Conservation (phyloP, 2,329 filamentous ascomycete genomes). For the Pestalotiopsis sp. region DNA sequence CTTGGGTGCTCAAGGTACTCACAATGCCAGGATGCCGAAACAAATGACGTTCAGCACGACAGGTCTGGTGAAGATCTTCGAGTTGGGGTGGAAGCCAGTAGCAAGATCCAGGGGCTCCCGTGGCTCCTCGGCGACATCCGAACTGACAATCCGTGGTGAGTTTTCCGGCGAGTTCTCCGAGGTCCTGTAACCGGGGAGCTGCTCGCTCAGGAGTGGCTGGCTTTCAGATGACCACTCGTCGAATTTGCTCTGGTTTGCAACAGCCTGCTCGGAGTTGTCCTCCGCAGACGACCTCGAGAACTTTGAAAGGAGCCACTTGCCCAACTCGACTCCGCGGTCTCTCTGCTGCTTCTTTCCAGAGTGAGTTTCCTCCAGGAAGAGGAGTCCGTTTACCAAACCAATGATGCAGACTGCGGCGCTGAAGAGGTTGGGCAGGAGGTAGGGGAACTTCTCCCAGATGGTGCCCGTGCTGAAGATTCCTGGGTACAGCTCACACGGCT, state of each 20-base stretch:
- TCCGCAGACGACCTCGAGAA: slow-evolving; percentile 38
- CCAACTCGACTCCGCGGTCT: slow-evolving; percentile 77
- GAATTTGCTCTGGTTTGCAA: background rate
- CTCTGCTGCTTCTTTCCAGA: slow-evolving; percentile 74
- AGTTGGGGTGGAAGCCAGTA: slow-evolving; percentile 25
- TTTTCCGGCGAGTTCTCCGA: slow-evolving; percentile 55
- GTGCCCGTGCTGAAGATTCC: slow-evolving; percentile 70
- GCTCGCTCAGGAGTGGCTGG: slow-evolving; percentile 63
- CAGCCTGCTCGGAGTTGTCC: slow-evolving; percentile 36
- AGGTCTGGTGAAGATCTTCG: slow-evolving; percentile 77
- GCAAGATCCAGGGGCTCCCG: slow-evolving; percentile 41
- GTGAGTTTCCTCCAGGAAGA: slow-evolving; percentile 91
- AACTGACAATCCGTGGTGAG: slow-evolving; percentile 38
- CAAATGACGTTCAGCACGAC: slow-evolving; percentile 86
- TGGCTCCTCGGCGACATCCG: slow-evolving; percentile 30
- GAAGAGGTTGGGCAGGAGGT: slow-evolving; percentile 62
- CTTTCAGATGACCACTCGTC: slow-evolving; percentile 46
- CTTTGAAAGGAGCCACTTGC: slow-evolving; percentile 66
- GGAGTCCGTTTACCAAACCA: slow-evolving; percentile 64
- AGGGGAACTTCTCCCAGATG: slow-evolving; percentile 86
- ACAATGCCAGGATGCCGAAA: slow-evolving; percentile 94
- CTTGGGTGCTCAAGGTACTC: slow-evolving; percentile 47
- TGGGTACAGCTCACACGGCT: slow-evolving; percentile 84
- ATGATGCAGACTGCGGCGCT: slow-evolving; percentile 66
- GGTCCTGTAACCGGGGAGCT: slow-evolving; percentile 70